Conservation (phyloP, 176 grass and related monocot species). For the Alloteropsis semialata region DNA sequence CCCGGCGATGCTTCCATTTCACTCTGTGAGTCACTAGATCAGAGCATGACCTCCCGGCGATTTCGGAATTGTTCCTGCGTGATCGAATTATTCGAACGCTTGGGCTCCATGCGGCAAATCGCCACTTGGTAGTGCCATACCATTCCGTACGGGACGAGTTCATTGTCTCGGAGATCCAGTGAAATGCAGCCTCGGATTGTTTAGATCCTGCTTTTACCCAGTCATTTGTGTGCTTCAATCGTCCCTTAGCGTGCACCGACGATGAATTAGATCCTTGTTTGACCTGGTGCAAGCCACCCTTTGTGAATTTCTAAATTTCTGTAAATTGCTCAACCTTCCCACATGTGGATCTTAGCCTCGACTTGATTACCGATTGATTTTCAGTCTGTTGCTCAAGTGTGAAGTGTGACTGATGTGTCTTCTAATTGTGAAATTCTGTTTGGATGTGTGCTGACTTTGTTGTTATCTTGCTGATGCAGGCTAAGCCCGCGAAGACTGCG, state of each 20-base stretch:
- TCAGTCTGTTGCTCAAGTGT: neutral
- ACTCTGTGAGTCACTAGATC: neutral
- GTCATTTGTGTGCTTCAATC: neutral
- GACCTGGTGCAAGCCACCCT: neutral
- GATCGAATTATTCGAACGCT: neutral
- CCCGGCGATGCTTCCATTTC: neutral
- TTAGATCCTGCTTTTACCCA: neutral
- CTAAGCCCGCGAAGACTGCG: conserved; percentile 48
- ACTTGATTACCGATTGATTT: neutral
- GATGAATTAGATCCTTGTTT: neutral
- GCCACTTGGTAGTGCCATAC: neutral
- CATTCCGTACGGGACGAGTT: neutral
- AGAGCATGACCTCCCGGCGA: neutral
- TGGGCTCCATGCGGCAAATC: neutral
- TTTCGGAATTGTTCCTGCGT: neutral
- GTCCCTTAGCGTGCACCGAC: neutral
- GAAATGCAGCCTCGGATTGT: neutral
- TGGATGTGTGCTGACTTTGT: conserved; percentile 9
- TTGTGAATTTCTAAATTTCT: neutral
- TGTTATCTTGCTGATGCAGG: conserved; percentile 46
- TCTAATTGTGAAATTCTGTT: neutral
- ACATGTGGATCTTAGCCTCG: neutral
- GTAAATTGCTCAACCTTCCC: neutral
- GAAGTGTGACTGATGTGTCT: neutral
- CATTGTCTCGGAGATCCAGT: neutral